Conservation (phyloP, 78 protist genomes). For the Isochrysis galbana region DNA sequence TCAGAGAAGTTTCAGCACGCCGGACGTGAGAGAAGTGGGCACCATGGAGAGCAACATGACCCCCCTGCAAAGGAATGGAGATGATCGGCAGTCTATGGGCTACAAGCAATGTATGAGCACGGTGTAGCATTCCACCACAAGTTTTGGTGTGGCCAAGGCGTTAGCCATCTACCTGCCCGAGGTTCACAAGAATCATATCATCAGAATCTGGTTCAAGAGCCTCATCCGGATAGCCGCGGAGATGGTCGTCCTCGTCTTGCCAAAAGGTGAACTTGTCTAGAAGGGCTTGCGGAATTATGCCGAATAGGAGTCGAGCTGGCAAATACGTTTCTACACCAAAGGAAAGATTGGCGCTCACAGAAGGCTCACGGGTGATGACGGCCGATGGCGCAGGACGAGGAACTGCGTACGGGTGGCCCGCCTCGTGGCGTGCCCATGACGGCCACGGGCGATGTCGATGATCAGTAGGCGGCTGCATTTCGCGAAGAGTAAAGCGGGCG, state of each 20-base stretch:
- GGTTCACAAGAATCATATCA: neutral
- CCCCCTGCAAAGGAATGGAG: too few relatives aligned
- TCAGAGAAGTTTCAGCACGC: neutral
- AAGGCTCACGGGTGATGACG: constrained; percentile 37
- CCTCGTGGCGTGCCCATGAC: constrained; percentile 4
- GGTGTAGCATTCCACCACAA: too few relatives aligned
- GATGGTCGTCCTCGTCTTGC: constrained; percentile 32
- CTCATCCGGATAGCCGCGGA: constrained; percentile 36
- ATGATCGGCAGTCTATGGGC: too few relatives aligned
- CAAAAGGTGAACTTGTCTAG: constrained; percentile 1
- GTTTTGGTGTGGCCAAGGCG: too few relatives aligned
- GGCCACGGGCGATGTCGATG: neutral
- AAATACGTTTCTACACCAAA: constrained; percentile 5
- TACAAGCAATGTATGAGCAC: too few relatives aligned
- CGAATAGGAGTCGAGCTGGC: constrained; percentile 31
- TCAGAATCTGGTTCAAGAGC: neutral
- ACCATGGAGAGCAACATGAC: neutral
- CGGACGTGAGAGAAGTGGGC: neutral
- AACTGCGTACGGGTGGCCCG: constrained; percentile 5
- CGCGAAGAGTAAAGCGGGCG: constrained; percentile 16
- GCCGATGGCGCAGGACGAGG: neutral
- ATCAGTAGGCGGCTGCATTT: constrained; percentile 5
- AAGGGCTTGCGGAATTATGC: constrained; percentile 26
- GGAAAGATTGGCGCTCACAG: constrained; percentile 15
- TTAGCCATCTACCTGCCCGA: neutral